Base-by-base conservation (phyloP, 2,329 filamentous ascomycete species). In the Colletotrichum liriopes region DNA sequence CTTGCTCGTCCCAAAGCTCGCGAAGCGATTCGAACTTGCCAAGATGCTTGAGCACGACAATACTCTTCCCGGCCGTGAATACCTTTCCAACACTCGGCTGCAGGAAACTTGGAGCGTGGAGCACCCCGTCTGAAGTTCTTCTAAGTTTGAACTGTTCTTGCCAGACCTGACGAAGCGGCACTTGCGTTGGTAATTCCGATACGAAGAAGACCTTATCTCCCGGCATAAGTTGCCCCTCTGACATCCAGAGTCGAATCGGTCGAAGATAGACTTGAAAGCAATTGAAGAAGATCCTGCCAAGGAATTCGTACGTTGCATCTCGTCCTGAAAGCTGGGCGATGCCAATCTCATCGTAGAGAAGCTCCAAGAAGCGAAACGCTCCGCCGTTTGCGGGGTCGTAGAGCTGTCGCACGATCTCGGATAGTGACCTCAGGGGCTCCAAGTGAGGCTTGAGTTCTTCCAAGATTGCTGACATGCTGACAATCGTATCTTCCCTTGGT, bases 11-110 rank as follows among this genome's bases (percentile, higher is more conserved):
- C 78, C 65, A 77, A 63, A 75, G 81, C 58, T 72, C 79, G 68
- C 74, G 77, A 76, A 78, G 59, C 60, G 81, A 76, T 60, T 84
- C 79, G 72, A 88, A 85, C 67, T 87, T 85, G 51, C 91, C 90
- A 14, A 98, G 85, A 59, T 92, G 89, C 72, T 92, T 92, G n/a
- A 98, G 83, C 55, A 98, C 93, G 1, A 96, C 90, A 67, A 96
- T 92, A 76, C 93, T 97, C 81, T 98, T 98, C 0, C 96, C 96
- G 1, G 94, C 92, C 1, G 92, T 94, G 77, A 98, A 96, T 47
- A 98, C 94, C 73, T 91, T 93, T 32, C 85, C 83, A 0, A 90
- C 90, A 2, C 92, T 89, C 2, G 92, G 87, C 49, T 91, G 89
- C 5, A 98, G 86, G 75, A 98, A 98, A 3, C 84, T 87, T 0